These are phyloP conservation scores for Scutellaria barbata DNA, from an alignment of 257 asterid species.

Conservation along the genomic window DNA sequence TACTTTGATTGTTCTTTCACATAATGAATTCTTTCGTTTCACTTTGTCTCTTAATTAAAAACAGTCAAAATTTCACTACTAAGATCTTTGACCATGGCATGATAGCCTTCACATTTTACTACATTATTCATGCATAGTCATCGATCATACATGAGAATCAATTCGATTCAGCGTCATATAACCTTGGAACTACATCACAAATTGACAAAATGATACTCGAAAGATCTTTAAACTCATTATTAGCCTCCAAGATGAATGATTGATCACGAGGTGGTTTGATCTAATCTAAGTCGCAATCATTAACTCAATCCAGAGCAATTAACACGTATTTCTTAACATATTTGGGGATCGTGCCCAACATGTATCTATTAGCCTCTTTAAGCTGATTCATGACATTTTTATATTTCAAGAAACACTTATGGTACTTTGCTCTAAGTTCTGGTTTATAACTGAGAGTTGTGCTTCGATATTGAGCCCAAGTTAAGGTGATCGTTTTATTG, in stretches of 20 bases:
- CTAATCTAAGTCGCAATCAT: neutral
- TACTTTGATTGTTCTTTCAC: too few species aligned
- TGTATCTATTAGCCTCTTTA: too few species aligned
- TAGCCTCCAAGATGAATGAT: neutral
- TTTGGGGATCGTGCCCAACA: too few species aligned
- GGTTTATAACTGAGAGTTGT: neutral
- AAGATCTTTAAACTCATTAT: neutral
- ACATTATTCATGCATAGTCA: too few species aligned
- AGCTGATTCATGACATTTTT: neutral
- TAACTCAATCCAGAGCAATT: neutral
- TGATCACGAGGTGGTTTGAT: neutral
- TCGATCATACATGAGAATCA: neutral
- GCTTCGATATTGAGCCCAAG: neutral
- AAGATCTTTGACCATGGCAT: neutral
- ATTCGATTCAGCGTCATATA: neutral
- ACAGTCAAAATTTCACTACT: neutral
- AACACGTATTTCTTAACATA: neutral
- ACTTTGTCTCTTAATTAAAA: neutral
- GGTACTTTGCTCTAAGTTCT: neutral
- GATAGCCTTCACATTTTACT: too few species aligned
- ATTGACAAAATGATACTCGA: conserved; percentile 1
- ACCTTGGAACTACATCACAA: neutral
- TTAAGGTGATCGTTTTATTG: neutral
- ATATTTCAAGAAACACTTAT: conserved; percentile 3
- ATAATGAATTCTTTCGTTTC: neutral